Conservation (phyloP, 768 basidiomycete genomes). For the Suillus weaverae region DNA sequence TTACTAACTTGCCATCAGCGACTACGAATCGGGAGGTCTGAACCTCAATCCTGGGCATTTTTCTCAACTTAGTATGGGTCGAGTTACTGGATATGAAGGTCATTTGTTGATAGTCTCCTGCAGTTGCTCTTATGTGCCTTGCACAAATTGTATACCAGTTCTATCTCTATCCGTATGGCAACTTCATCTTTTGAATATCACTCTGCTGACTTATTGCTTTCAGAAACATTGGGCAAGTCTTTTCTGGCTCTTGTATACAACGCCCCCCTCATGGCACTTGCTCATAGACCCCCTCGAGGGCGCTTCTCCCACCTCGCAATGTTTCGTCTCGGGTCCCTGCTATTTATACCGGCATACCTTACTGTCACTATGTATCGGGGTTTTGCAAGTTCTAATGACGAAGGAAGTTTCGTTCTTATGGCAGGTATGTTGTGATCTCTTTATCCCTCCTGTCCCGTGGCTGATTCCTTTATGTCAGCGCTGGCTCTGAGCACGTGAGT, state of each 20-base stretch:
- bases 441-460: constrained; percentile 6
- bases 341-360: constrained; percentile 91
- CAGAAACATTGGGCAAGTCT: constrained; percentile 65
- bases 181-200: background rate
- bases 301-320: constrained; percentile 84
- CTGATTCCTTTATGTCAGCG: constrained; percentile 39
- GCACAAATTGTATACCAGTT: constrained; percentile 92
- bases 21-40: constrained; percentile 83
- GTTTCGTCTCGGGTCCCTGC: constrained; percentile 83
- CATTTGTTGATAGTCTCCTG: constrained; percentile 11
- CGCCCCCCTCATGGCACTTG: constrained; percentile 13
- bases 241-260: background rate
- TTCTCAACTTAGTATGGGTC: constrained; percentile 77
- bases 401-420: constrained; percentile 83
- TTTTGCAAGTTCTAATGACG: constrained; percentile 67
- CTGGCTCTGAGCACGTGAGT: constrained; percentile 81
- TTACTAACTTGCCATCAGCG: constrained; percentile 41
- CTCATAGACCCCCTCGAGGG: constrained; percentile 71
- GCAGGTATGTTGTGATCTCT: constrained; percentile 47
- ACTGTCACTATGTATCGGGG: constrained; percentile 71
- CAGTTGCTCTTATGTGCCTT: constrained; percentile 92
- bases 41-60: constrained; percentile 91
- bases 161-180: constrained; percentile 79
- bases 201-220: background rate
- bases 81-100: constrained; percentile 3